phyloP scores from a whole-genome alignment of 2,329 filamentous ascomycete genomes.

The Corinectria fuckeliana region DNA sequence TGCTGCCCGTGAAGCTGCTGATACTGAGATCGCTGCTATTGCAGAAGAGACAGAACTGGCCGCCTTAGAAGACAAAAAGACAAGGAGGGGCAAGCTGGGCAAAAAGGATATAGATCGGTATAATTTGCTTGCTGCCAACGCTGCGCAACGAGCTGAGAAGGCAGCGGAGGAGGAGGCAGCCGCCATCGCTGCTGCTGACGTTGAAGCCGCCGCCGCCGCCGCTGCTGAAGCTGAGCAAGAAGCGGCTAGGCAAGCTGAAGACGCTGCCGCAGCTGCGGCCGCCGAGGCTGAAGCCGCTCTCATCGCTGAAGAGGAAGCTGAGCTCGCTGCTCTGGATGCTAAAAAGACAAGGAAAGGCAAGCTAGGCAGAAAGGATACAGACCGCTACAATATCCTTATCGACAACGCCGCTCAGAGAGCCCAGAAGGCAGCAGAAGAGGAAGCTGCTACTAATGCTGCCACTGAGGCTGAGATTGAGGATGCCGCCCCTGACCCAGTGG shows the following conservation, averaged over 20 bases:
- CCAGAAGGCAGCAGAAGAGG: slow-evolving; percentile 27
- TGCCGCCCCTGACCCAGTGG: slow-evolving; percentile 8
- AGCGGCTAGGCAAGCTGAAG: slow-evolving; percentile 45
- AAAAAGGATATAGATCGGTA: slow-evolving; percentile 56
- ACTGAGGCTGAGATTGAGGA: slow-evolving; percentile 12
- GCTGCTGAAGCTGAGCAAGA: slow-evolving; percentile 43
- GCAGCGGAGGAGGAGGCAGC: slow-evolving; percentile 39
- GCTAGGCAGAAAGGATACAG: slow-evolving; percentile 32
- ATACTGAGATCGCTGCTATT: slow-evolving; percentile 15
- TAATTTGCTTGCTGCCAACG: slow-evolving; percentile 44
- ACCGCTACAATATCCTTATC: slow-evolving; percentile 28
- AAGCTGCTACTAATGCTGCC: slow-evolving; percentile 23
- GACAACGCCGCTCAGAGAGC: slow-evolving; percentile 27
- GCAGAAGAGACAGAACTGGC: slow-evolving; percentile 23
- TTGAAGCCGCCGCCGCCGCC: slow-evolving; percentile 24
- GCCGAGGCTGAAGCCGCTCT: slow-evolving; percentile 23
- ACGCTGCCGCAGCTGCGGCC: slow-evolving; percentile 28
- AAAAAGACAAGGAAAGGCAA: slow-evolving; percentile 33
- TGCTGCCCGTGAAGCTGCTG: neutral
- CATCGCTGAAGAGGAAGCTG: slow-evolving; percentile 31
- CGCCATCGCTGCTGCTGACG: slow-evolving; percentile 22
- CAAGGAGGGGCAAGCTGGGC: slow-evolving; percentile 53
- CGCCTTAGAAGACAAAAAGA: slow-evolving; percentile 48
- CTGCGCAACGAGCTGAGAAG: slow-evolving; percentile 46
- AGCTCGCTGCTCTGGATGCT: slow-evolving; percentile 23